phyloP scores from a whole-genome alignment of 2,329 filamentous ascomycete species.

The Penicillium sp. region DNA sequence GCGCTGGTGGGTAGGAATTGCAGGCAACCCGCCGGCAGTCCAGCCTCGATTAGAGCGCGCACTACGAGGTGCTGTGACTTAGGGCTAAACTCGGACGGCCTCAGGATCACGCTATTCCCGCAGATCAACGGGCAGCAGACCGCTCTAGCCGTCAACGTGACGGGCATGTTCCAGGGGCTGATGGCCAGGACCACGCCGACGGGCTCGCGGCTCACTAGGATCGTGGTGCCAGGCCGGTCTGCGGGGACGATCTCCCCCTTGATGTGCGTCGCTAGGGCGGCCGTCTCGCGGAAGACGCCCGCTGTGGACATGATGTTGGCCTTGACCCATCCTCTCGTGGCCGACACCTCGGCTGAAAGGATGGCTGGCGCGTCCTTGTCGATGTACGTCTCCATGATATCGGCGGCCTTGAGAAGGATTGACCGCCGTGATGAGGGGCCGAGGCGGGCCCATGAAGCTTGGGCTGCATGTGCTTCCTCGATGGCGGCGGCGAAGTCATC shows the following conservation, averaged over 20 bases:
- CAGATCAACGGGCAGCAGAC: constrained; percentile 6
- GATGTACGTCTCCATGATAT: constrained; percentile 81
- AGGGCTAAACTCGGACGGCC: constrained; percentile 12
- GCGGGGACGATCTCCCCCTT: constrained; percentile 13
- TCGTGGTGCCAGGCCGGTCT: constrained; percentile 7
- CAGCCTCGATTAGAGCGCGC: constrained; percentile 10
- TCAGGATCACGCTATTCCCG: constrained; percentile 13
- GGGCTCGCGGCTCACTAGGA: constrained; percentile 8
- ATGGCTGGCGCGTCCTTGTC: constrained; percentile 9
- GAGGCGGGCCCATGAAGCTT: constrained; percentile 2
- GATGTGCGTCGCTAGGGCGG: constrained; percentile 11
- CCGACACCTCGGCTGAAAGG: constrained; percentile 10
- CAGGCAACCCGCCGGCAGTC: constrained; percentile 10
- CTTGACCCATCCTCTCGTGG: constrained; percentile 6
- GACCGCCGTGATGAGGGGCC: constrained; percentile 62
- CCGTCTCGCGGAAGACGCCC: constrained; percentile 8
- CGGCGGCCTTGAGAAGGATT: constrained; percentile 79
- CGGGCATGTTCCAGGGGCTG: constrained; percentile 13
- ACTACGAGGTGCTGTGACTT: constrained; percentile 15
- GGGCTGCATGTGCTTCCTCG: constrained; percentile 3
- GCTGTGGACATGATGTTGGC: constrained; percentile 9
- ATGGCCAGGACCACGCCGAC: constrained; percentile 12
- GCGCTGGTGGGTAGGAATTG: constrained; percentile 5
- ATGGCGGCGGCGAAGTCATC: constrained; percentile 5
- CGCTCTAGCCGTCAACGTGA: constrained; percentile 6